These are phyloP conservation scores for Saccharomycopsis sp. DNA, from an alignment of 805 yeast genomes.

Conservation along the genomic window DNA sequence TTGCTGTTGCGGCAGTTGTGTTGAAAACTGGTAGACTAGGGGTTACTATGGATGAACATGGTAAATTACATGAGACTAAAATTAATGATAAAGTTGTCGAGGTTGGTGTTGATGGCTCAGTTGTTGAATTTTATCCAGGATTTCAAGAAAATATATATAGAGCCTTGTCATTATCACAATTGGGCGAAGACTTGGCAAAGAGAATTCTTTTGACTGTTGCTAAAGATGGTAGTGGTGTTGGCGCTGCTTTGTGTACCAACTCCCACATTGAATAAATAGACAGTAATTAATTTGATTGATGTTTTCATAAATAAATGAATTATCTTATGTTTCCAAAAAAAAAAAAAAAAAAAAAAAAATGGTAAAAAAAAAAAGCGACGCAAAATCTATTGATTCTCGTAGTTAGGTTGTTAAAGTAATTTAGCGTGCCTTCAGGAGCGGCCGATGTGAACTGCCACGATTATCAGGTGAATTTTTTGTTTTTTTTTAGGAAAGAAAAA, in stretches of 20 bases:
- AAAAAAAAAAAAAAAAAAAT: too few relatives aligned
- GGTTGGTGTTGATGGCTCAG: conserved; percentile 93
- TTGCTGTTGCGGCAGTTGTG: conserved; percentile 80
- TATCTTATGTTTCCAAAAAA: too few relatives aligned
- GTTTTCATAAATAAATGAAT: too few relatives aligned
- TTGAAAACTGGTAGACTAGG: conserved; percentile 57
- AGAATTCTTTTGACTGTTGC: conserved; percentile 74
- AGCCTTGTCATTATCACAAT: conserved; percentile 60
- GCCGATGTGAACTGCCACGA: too few relatives aligned
- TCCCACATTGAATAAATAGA: conserved; percentile 16
- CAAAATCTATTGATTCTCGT: too few relatives aligned
- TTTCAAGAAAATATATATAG: conserved; percentile 74
- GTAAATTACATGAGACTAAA: conserved; percentile 31
- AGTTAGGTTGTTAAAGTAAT: too few relatives aligned
- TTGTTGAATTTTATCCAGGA: conserved; percentile 89
- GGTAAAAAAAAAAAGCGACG: too few relatives aligned
- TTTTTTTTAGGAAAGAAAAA: too few relatives aligned
- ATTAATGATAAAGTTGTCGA: conserved; percentile 67
- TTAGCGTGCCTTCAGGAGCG: too few relatives aligned
- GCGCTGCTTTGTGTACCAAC: conserved; percentile 88
- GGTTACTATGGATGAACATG: conserved; percentile 23
- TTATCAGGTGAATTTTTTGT: too few relatives aligned
- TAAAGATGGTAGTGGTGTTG: conserved; percentile 94
- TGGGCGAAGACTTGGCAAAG: conserved; percentile 63
- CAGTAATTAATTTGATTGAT: too few relatives aligned